Percentiles rank a stretch among this genome's conserved stretches.
These are phyloP conservation scores for Lipomyces japonicus DNA, from an alignment of 805 yeast species.

Conservation along the genomic window DNA sequence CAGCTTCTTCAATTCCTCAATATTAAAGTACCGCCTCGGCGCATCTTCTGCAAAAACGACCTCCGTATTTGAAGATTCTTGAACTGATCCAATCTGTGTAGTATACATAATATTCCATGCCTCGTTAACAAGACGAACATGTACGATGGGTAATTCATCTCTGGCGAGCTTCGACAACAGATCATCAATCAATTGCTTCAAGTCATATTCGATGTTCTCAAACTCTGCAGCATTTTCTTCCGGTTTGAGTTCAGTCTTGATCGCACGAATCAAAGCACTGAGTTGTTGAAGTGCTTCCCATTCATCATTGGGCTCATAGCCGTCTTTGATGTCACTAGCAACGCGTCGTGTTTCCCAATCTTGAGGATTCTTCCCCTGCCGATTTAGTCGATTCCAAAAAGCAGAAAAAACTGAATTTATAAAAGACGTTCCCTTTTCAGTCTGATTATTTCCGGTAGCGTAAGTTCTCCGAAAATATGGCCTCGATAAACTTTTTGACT, in stretches of 20 bases:
- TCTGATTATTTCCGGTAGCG: no score
- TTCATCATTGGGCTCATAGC: slow-evolving; percentile 23
- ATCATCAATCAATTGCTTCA: slow-evolving; percentile 16
- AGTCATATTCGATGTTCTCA: slow-evolving; percentile 14
- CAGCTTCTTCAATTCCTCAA: slow-evolving; percentile 10
- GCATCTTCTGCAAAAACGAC: slow-evolving; percentile 5
- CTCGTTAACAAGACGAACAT: slow-evolving; percentile 18
- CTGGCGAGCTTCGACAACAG: slow-evolving; percentile 7
- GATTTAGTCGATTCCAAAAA: no score
- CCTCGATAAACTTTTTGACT: no score
- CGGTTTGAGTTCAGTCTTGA: slow-evolving; percentile 11
- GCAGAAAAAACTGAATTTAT: no score
- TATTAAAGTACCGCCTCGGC: slow-evolving; percentile 6
- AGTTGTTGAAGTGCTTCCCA: slow-evolving; percentile 25
- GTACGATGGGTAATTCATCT: slow-evolving; percentile 19
- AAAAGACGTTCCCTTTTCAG: no score
- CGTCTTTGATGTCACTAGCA: slow-evolving; percentile 1
- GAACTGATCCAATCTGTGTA: slow-evolving; percentile 7
- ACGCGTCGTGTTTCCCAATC: slow-evolving; percentile 12
- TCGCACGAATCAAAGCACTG: slow-evolving; percentile 19
- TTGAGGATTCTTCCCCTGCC: not conserved
- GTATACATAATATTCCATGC: slow-evolving; percentile 25
- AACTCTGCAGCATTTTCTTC: slow-evolving; percentile 4
- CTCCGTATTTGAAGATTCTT: slow-evolving; percentile 4
- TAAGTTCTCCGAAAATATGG: no score